Conservation (phyloP, 768 basidiomycete genomes). For the Psilocybe azurescens region DNA sequence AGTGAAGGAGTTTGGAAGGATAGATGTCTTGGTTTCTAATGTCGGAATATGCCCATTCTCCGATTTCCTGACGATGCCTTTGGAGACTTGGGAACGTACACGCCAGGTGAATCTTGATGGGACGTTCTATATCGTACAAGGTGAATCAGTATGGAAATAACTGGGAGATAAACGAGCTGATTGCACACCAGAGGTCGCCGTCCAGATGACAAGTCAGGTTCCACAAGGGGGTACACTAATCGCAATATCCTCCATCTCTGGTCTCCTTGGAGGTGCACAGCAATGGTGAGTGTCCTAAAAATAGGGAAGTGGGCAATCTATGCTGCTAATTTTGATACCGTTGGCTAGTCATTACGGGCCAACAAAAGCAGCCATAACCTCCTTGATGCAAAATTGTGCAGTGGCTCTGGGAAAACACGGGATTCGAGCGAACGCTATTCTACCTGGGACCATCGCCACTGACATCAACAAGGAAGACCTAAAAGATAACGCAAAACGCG, state of each 20-base stretch:
- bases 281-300: slow-evolving; percentile 51
- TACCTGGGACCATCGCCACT: slow-evolving; percentile 82
- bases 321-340: neutral
- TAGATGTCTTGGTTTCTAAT: slow-evolving; percentile 56
- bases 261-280: slow-evolving; percentile 75
- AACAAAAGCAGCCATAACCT: slow-evolving; percentile 79
- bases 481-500: slow-evolving; percentile 58
- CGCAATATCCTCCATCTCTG: slow-evolving; percentile 80
- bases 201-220: slow-evolving; percentile 71
- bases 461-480: slow-evolving; percentile 82
- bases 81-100: slow-evolving; percentile 64
- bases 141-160: slow-evolving; percentile 30
- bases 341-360: slow-evolving; percentile 70
- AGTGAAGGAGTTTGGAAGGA: slow-evolving; percentile 63
- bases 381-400: slow-evolving; percentile 81
- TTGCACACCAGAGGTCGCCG: slow-evolving; percentile 58
- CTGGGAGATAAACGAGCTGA: neutral
- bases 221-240: slow-evolving; percentile 80
- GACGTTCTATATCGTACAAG: slow-evolving; percentile 73
- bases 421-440: slow-evolving; percentile 72
- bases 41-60: slow-evolving; percentile 80
- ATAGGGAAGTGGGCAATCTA: neutral
- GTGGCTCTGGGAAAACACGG: slow-evolving; percentile 78
- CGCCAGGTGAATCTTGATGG: slow-evolving; percentile 79
- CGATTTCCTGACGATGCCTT: slow-evolving; percentile 74